Base-by-base conservation (phyloP, 1,284 basidiomycete genomes). In the Apiotrichum gamsii region DNA sequence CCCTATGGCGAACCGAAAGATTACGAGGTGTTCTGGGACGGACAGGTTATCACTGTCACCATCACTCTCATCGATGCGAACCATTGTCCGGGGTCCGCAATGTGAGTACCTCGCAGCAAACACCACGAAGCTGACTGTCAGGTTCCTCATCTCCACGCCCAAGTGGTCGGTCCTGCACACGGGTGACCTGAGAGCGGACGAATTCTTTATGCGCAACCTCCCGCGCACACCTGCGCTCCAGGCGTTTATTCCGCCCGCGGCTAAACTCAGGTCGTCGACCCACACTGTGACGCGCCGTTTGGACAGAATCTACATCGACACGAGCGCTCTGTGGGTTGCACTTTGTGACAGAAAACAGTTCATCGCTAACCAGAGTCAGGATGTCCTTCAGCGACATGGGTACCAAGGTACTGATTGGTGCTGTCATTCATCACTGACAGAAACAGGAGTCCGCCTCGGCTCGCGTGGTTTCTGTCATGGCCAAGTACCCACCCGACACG, bases 51-150 rank as follows among this genome's bases (percentile, higher is more conserved):
- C 3, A 51, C 32, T n/a, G 64, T 70, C 15, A 82, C 75, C 0
- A 78, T 95, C 49, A 94, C 90, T 0, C 76, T 88, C 3, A 72
- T 96, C 14, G 86, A 93, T 58, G 90, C 93, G 2, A 96, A 96
- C 63, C 93, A 96, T 65, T 95, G 90, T 67, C 90, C 89, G 10
- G 93, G 93, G 0, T 84, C 88, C 0, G 82, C 88, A 24, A 95
- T 96, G 91, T 91, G 60, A 38, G 81, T 69, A 5, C 19, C 15
- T 18, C 6, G 25, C n/a, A 28, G 25, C 25, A 28, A n/a, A n/a
- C 25, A 28, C 8, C 6, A 28, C 11, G 25, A 28, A 28, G 2
- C 25, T 39, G 6, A 25, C n/a, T 13, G 11, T 6, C 31, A 94
- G 89, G 88, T 93, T 87, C 67, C 78, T 95, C 15, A 81, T 95